These are phyloP conservation scores for Plasmodium malariae DNA, from an alignment of 169 alveolate genomes.

Conservation along the genomic window DNA sequence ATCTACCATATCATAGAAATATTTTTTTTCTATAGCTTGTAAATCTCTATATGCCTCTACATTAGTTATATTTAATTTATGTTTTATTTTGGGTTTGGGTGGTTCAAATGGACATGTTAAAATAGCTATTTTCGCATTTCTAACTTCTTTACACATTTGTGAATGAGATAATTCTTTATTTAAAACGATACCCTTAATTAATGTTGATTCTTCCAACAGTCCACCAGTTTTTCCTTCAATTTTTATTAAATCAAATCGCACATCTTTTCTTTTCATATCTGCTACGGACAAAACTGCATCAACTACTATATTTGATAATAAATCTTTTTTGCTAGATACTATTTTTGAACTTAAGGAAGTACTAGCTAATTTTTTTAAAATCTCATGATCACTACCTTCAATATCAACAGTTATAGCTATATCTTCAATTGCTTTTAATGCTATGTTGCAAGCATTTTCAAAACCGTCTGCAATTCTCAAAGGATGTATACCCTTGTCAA, in stretches of 20 bases:
- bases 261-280: constrained; percentile 97
- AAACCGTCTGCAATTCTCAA: constrained; percentile 98
- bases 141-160: constrained; percentile 95
- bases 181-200: constrained; percentile 96
- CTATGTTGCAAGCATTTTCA: constrained; percentile 97
- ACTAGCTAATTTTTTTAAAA: constrained; percentile 92
- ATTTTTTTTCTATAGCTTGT: constrained; percentile 91
- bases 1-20: constrained; percentile 96
- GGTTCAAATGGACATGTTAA: constrained; percentile 99
- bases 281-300: constrained; percentile 98
- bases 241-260: constrained; percentile 98
- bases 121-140: constrained; percentile 97
- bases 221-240: constrained; percentile 98
- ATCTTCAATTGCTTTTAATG: constrained; percentile 92
- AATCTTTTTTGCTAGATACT: constrained; percentile 93
- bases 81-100: constrained; percentile 99
- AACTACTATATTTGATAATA: constrained; percentile 96
- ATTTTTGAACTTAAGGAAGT: constrained; percentile 99
- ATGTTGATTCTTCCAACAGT: constrained; percentile 95
- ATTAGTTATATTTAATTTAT: constrained; percentile 96
- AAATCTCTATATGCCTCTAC: constrained; percentile 97
- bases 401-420: constrained; percentile 89
- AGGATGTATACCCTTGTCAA: constrained; percentile 99
- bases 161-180: constrained; percentile 99
- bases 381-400: constrained; percentile 85